Evolutionary conservation across 331 rosid species (phyloP), one percentile per base, ranked within the genome.

Genomic region (Erythrophleum ivorense): DNA sequence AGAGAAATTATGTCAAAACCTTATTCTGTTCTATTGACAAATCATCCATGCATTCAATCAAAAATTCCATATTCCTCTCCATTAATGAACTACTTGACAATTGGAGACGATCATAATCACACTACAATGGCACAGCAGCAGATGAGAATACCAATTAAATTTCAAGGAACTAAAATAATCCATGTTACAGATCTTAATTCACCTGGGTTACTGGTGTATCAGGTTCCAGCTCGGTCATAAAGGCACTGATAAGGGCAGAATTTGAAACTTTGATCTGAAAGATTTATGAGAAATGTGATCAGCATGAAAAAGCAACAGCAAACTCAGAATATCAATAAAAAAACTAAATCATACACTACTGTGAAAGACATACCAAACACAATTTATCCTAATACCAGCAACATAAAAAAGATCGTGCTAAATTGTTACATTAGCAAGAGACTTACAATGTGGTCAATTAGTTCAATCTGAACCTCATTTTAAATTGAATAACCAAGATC

Each of bases 11-110:
- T 59, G 78, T 73, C 60, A 43, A 71, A 73, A 95, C 99, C 98
- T 93, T 95, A 85, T 95, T 97, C 83, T 95, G 98, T 82, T 95
- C 99, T 57, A 81, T 71, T 29, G 98, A 91, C 91, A 95, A 85
- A 86, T 91, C 98, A 60, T 95, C 98, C 98, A 95, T 95, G 91
- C 99, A 95, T 78, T 95, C 99, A 29, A 91, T 95, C 83, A 95
- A 86, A 91, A 91, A 93, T 71, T 95, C 99, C 84, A 82, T 86
- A 84, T 91, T 95, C 87, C 98, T 95, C 91, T 93, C 99, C 91
- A 93, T 76, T 79, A 93, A 90, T 73, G 99, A 93, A 69, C 88
- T 88, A 63, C 94, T 88, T 60, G 99, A 90, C 78, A 93, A 73
- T 89, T 92, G 97, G 76, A 95, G 86, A 13, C 99, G 94, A 80